Evolutionary conservation across 2,329 filamentous ascomycete species (phyloP), one percentile per base, ranked within the genome.

Genomic region (Monosporascus sp.): DNA sequence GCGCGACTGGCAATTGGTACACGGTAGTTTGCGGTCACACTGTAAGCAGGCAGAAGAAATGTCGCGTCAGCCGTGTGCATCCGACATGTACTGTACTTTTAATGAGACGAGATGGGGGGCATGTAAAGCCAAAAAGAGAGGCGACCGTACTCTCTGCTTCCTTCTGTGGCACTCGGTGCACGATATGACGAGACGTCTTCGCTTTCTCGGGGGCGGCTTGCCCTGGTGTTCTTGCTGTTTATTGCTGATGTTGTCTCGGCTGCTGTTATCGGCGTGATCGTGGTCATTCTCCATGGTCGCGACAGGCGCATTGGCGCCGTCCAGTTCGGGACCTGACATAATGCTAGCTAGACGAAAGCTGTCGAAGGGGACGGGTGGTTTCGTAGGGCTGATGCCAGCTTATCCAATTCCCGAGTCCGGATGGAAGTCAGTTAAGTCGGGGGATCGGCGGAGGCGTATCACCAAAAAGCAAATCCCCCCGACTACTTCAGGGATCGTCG

Each of bases 121-220:
- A 7, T 50, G 48, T 27, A 51, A 22, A 25, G 50, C 36, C 18
- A 20, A 18, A 24, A 37, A 51, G 22, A 44, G 52, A 51, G 20
- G 44, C 52, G 41, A 51, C 20, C 63, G 37, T 45, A 79, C 79
- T 74, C 82, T 82, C 63, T 84, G 81, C 63, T 86, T 86, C 55
- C 83, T 75, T 56, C 82, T 74, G 66, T 86, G 83, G 59, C 83
- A 86, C 63, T 86, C 82, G 11, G 77, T 82, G 60, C 83, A 86
- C 7, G 81, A 85, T 53, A 86, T 82, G 45, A 85, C 80, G 43
- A 82, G 73, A 39, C 83, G 75, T 61, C 80, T 77, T 58, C 83
- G 74, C 68, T 85, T 85, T 52, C 79, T 75, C 5, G 77, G 74
- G 18, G 76, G 74, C 41, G 67, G 71, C 56, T 68, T 70, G 31